Conservation (phyloP, 441 rosid species). For the Gossypium laxum region DNA sequence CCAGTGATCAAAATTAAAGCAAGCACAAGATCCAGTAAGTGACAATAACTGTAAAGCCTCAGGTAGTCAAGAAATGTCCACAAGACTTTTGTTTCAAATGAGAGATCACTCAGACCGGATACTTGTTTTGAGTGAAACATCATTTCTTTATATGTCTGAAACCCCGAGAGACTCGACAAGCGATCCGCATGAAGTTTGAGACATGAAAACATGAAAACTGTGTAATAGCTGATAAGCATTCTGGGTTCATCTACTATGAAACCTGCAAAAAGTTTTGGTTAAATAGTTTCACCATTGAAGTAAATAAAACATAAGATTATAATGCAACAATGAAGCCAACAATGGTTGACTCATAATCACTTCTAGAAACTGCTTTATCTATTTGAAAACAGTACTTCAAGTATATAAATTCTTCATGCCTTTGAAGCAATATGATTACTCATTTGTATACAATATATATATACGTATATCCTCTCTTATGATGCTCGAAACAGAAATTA, state of each 20-base stretch:
- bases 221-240: constrained; percentile 51
- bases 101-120: constrained; percentile 53
- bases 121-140: constrained; percentile 43
- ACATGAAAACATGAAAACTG: constrained; percentile 53
- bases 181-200: constrained; percentile 59
- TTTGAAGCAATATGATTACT: background rate
- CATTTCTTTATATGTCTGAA: constrained; percentile 44
- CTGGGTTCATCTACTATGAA: constrained; percentile 50
- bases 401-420: background rate
- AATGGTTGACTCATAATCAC: background rate
- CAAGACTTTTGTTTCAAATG: constrained; percentile 64
- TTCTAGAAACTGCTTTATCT: background rate
- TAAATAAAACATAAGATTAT: background rate
- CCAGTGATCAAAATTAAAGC: constrained; percentile 64
- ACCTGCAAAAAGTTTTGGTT: constrained; percentile 31
- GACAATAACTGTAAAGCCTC: constrained; percentile 59
- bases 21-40: constrained; percentile 60
- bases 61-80: constrained; percentile 67
- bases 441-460: background rate
- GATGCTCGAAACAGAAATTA: background rate
- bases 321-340: constrained; percentile 1
- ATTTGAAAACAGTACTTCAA: background rate
- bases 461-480: background rate
- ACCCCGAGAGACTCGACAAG: constrained; percentile 43
- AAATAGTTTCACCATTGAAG: constrained; percentile 1